Base-by-base conservation (phyloP, 768 basidiomycete species). In the Lactarius hengduanensis region DNA sequence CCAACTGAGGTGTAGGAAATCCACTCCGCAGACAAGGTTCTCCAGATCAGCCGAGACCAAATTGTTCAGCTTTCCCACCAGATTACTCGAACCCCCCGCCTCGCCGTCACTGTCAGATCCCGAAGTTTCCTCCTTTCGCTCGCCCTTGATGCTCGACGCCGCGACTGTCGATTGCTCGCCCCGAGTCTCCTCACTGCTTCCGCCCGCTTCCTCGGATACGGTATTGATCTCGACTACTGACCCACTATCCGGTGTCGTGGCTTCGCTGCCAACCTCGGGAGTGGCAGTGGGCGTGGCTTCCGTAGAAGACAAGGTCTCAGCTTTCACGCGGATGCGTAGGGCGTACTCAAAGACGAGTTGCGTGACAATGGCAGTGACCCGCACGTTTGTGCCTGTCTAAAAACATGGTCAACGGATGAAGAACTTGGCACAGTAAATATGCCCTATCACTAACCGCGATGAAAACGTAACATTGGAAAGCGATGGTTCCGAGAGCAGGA, bases 21-120 rank as follows among this genome's bases (percentile, higher is more conserved):
- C 72, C 15, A 74, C 72, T 28, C 72, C 76, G 2, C 71, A 66
- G 15, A 71, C 57, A 26, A 77, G 58, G 40, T 72, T 73, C 57
- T 67, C 71, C 54, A 84, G 71, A 74, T 92, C 91, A 2, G 86
- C 86, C 9, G 89, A 86, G 38, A 90, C 83, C 13, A 92, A 76
- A 63, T 91, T 92, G 74, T 89, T 92, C 73, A 93, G 86, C 73
- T 85, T 89, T 11, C 92, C 91, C 41, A 86, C 83, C 28, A 90
- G 75, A 71, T 88, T 86, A 6, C 76, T 77, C 11, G 76, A 73
- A 40, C 61, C 57, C 4, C 53, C 38, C 18, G 28, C 6, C 22
- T 60, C 56, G 43, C 57, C 50, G 16, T 53, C 11, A 28, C 43
- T 32, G 26, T 47, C 53, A 18, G 66, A 22, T 16, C 57, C 30